A percentile compares a stretch with the other conserved stretches of the same genome.
These are phyloP conservation scores for Tripterygium wilfordii DNA, from an alignment of 177 flowering plant species.

Conservation along the genomic window DNA sequence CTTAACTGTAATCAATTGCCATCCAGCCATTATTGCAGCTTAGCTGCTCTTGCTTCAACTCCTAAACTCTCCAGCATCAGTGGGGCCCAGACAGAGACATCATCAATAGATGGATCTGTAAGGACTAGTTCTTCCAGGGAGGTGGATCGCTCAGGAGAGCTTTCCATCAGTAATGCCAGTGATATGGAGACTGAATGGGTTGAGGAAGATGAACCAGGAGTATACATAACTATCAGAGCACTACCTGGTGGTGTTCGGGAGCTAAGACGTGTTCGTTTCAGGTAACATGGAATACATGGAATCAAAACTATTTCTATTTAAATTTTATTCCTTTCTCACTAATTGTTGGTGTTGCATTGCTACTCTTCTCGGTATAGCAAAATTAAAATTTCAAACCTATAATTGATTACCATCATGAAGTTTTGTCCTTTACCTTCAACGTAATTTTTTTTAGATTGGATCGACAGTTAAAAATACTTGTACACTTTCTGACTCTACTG, in stretches of 20 bases:
- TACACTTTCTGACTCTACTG: too few species aligned
- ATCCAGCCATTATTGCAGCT: constrained; percentile 20
- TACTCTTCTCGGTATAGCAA: too few species aligned
- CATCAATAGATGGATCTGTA: constrained; percentile 56
- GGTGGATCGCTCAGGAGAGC: constrained; percentile 50
- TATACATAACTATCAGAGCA: constrained; percentile 61
- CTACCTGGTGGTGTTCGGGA: constrained; percentile 57
- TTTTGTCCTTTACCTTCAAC: too few species aligned
- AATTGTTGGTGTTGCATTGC: too few species aligned
- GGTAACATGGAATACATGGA: constrained; percentile 34
- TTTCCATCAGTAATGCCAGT: constrained; percentile 70
- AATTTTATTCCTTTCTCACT: too few species aligned
- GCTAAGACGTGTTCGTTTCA: constrained; percentile 71
- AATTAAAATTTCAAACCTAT: too few species aligned
- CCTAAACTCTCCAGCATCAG: constrained; percentile 59
- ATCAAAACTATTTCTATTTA: too few species aligned
- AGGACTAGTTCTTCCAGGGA: constrained; percentile 58
- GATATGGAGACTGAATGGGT: constrained; percentile 79
- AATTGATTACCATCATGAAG: too few species aligned
- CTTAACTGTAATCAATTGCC: constrained; percentile 38
- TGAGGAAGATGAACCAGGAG: constrained; percentile 80
- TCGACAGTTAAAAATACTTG: too few species aligned
- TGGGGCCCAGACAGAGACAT: constrained; percentile 50
- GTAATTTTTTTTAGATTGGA: too few species aligned
- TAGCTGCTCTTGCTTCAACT: constrained; percentile 39